Evolutionary conservation across 441 rosid species (phyloP).

Genomic region (Adansonia grandidieri): DNA sequence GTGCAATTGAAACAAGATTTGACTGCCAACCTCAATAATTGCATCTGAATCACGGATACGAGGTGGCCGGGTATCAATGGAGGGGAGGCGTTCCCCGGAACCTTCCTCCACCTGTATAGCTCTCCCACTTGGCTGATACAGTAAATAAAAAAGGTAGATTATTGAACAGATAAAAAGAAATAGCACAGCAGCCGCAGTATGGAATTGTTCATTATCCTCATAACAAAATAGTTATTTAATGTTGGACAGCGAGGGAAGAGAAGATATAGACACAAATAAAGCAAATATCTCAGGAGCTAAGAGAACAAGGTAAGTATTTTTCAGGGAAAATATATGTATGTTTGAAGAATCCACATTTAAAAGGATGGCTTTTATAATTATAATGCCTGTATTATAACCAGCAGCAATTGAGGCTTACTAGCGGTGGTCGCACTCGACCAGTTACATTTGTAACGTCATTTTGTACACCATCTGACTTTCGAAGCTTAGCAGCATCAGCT

Average conservation of each 20-base stretch:
- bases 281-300: constrained; percentile 4
- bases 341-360: neutral
- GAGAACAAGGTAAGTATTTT: neutral
- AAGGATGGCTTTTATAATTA: neutral
- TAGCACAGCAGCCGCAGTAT: neutral
- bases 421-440: constrained; percentile 68
- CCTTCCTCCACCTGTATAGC: constrained; percentile 96
- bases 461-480: constrained; percentile 65
- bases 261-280: neutral
- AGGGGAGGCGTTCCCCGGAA: constrained; percentile 86
- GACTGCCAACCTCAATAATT: constrained; percentile 76
- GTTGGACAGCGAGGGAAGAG: neutral
- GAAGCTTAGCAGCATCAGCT: constrained; percentile 58
- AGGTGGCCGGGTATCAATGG: constrained; percentile 85
- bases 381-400: constrained; percentile 8
- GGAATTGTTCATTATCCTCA: neutral
- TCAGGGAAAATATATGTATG: neutral
- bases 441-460: constrained; percentile 61
- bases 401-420: constrained; percentile 58
- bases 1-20: constrained; percentile 28
- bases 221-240: neutral
- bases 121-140: constrained; percentile 89
- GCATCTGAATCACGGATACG: constrained; percentile 93
- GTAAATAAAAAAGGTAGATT: constrained; percentile 27
- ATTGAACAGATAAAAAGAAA: constrained; percentile 10